Evolutionary conservation across 345 rosid genomes (phyloP).

Genomic region (Pugionium dolabratum): DNA sequence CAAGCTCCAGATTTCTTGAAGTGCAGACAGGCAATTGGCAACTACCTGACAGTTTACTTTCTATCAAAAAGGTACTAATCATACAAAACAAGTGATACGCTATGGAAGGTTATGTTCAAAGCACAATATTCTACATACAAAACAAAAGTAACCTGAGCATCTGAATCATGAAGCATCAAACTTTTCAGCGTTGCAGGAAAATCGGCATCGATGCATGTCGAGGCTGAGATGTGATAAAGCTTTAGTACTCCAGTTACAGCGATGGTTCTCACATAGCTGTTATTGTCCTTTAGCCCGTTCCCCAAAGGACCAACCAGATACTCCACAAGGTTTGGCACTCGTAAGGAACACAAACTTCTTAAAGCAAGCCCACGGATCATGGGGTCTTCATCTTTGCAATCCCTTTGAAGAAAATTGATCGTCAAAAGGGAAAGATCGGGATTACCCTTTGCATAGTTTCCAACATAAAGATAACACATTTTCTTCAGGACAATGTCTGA

Average conservation of each 20-base stretch:
- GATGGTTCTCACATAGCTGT: slow-evolving; percentile 83
- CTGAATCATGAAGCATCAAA: slow-evolving; percentile 83
- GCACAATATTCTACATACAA: not conserved
- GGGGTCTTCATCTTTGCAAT: slow-evolving; percentile 94
- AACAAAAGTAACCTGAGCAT: slow-evolving; percentile 66
- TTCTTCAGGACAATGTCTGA: slow-evolving; percentile 98
- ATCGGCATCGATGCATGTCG: slow-evolving; percentile 84
- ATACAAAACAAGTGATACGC: slow-evolving; percentile 2
- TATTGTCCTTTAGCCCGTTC: slow-evolving; percentile 76
- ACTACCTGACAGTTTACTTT: slow-evolving; percentile 60
- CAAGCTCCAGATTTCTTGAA: slow-evolving; percentile 94
- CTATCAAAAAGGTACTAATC: slow-evolving; percentile 18
- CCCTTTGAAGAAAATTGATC: slow-evolving; percentile 94
- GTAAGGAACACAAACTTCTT: slow-evolving; percentile 84
- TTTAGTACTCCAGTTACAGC: slow-evolving; percentile 90
- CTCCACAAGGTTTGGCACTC: slow-evolving; percentile 91
- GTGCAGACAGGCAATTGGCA: slow-evolving; percentile 81
- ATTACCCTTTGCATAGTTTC: slow-evolving; percentile 93
- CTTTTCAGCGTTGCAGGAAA: slow-evolving; percentile 77
- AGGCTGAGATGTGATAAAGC: slow-evolving; percentile 84
- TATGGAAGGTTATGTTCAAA: not conserved
- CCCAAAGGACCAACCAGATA: slow-evolving; percentile 94
- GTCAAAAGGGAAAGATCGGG: slow-evolving; percentile 93
- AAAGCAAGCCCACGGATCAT: slow-evolving; percentile 96
- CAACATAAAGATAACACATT: slow-evolving; percentile 96